phyloP scores from a whole-genome alignment of 1,139 yeast species.

The Groenewaldozyma auringiensis region DNA sequence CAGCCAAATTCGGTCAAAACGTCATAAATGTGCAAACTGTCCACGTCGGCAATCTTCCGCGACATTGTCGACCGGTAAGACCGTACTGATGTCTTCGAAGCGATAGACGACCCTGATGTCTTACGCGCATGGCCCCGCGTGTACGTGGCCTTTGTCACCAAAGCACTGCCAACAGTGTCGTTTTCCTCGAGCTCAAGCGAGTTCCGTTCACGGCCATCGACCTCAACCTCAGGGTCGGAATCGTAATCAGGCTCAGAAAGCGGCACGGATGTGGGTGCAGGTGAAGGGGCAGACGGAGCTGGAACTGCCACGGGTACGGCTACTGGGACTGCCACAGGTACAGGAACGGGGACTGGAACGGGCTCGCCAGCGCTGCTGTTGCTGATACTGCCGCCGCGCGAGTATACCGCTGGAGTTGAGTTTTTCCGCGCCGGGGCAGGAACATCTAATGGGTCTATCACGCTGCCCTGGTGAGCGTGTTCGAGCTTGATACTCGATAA shows the following conservation, averaged over 20 bases:
- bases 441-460: neutral
- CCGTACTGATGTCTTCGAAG: constrained; percentile 11
- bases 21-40: constrained; percentile 43
- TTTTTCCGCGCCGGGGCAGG: neutral
- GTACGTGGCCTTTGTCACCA: constrained; percentile 1
- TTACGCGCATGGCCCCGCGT: constrained; percentile 6
- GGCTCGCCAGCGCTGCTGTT: too few relatives aligned
- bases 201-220: neutral
- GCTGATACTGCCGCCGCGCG: too few relatives aligned
- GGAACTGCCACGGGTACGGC: too few relatives aligned
- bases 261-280: too few relatives aligned
- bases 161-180: neutral
- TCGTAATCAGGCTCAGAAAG: too few relatives aligned
- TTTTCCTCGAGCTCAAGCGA: neutral
- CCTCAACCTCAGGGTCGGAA: neutral
- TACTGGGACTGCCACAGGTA: too few relatives aligned
- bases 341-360: too few relatives aligned
- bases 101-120: constrained; percentile 10
- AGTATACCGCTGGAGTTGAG: neutral
- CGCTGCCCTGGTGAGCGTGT: neutral
- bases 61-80: constrained; percentile 1
- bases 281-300: too few relatives aligned
- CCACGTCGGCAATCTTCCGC: constrained; percentile 3
- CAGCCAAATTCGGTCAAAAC: constrained; percentile 68
- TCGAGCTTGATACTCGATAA: neutral